Evolutionary conservation across 2,329 filamentous ascomycete species (phyloP), one percentile per base, ranked within the genome.

Genomic region (Talaromyces marneffei): DNA sequence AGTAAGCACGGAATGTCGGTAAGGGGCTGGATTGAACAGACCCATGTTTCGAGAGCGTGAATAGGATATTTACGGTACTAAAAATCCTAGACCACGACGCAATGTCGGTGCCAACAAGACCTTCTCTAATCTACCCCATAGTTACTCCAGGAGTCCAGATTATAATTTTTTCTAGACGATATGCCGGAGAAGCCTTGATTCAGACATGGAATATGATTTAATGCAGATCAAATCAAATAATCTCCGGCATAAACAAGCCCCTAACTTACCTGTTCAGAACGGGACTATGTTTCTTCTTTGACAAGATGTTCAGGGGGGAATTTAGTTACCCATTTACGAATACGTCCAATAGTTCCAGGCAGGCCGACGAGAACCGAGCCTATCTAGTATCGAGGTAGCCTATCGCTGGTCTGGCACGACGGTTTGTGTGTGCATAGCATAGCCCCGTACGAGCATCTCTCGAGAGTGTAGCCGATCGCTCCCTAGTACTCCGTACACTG

Each of bases 161-260:
- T n/a, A n/a, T n/a, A n/a, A n/a, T n/a, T n/a, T n/a, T n/a, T n/a
- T n/a, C n/a, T n/a, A n/a, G n/a, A n/a, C n/a, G n/a, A n/a, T n/a
- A n/a, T n/a, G 52, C 12, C 52, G 52, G 52, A 55, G 12, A 35
- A 29, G 33, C 16, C 33, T 55, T 40, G 33, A 29, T 55, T 40
- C 14, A 40, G 33, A 25, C 16, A 3, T 23, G 40, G 20, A 23
- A 44, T 6, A 8, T 10, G n/a, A 46, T 25, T 46, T 18, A 18
- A 57, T 57, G 55, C 40, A 44, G 55, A 57, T 57, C 55, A 33
- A 46, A 27, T 12, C 18, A 33, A 35, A 57, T 50, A 59, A 53
- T 59, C 25, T 53, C 46, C 57, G 46, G 33, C 57, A 55, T 27
- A 55, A n/a, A 23, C 18, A 42, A 20, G 16, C n/a, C 42, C 42